A percentile compares a stretch with the other conserved stretches of the same genome.
Evolutionary conservation across 176 grass and related monocot species (phyloP).

Genomic region (Saccharum officinarum): DNA sequence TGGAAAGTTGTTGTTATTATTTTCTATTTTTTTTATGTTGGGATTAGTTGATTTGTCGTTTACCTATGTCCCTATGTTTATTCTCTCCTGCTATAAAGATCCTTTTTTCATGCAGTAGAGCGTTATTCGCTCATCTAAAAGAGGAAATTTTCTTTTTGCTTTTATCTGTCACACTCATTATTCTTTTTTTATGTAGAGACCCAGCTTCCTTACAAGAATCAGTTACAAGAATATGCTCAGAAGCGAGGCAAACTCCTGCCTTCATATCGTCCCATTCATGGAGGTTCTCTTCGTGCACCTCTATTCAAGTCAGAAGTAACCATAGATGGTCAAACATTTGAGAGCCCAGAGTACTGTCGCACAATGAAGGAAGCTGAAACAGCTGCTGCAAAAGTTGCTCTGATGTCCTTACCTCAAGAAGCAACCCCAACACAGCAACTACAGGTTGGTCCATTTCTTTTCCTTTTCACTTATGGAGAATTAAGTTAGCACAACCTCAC

Average conservation of each 20-base stretch:
- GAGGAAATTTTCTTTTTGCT: background rate
- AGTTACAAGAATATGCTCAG: slow-evolving; percentile 70
- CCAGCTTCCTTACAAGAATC: slow-evolving; percentile 57
- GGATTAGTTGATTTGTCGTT: background rate
- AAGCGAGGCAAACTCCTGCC: slow-evolving; percentile 56
- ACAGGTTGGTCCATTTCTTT: slow-evolving; percentile 34
- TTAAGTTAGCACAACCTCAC: slow-evolving; percentile 2
- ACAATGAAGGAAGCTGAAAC: slow-evolving; percentile 69
- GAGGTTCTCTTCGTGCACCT: slow-evolving; percentile 38
- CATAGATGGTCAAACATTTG: slow-evolving; percentile 68
- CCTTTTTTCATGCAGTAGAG: slow-evolving; percentile 7
- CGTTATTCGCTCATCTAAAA: background rate
- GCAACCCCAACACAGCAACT: slow-evolving; percentile 41
- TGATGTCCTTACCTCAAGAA: slow-evolving; percentile 63
- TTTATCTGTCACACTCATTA: background rate
- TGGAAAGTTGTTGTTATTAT: background rate
- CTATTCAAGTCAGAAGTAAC: slow-evolving; percentile 73
- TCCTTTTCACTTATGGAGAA: slow-evolving; percentile 8
- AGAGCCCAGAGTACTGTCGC: slow-evolving; percentile 46
- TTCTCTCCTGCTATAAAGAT: background rate
- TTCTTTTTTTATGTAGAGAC: slow-evolving; percentile 29
- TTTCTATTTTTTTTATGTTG: background rate
- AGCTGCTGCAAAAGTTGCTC: slow-evolving; percentile 70
- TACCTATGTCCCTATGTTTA: background rate
- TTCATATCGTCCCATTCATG: slow-evolving; percentile 34